These are phyloP conservation scores for Uncinocarpus reesii DNA, from an alignment of 2,329 filamentous ascomycete genomes.

Conservation along the genomic window DNA sequence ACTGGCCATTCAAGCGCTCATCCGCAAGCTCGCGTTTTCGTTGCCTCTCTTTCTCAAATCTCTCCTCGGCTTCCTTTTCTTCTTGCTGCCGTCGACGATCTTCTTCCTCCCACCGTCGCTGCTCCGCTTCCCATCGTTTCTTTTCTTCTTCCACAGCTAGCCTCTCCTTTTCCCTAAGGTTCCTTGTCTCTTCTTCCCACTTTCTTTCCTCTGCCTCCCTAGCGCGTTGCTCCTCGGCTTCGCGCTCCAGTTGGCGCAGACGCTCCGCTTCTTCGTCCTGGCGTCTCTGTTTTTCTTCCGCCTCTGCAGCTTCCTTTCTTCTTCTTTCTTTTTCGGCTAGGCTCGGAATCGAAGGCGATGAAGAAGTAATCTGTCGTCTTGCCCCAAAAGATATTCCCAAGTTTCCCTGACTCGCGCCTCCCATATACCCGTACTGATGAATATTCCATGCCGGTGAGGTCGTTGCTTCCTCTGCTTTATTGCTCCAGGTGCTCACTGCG, in stretches of 20 bases:
- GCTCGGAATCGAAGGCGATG: conserved; percentile 67
- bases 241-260: conserved; percentile 39
- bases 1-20: conserved; percentile 66
- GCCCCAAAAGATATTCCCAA: conserved; percentile 88
- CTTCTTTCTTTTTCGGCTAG: conserved; percentile 73
- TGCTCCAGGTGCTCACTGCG: conserved; percentile 80
- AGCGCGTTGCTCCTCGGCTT: conserved; percentile 41
- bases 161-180: conserved; percentile 43
- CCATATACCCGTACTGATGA: conserved; percentile 96
- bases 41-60: conserved; percentile 56
- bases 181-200: conserved; percentile 40
- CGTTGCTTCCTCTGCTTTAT: conserved; percentile 63
- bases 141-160: conserved; percentile 39
- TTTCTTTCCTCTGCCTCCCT: conserved; percentile 37
- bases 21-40: conserved; percentile 53
- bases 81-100: conserved; percentile 62
- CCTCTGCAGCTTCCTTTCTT: conserved; percentile 39
- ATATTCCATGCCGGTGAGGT: conserved; percentile 96
- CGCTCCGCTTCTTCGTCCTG: conserved; percentile 46
- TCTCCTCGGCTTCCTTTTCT: conserved; percentile 61
- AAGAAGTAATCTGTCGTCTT: conserved; percentile 80
- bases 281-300: conserved; percentile 43
- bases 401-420: conserved; percentile 90
- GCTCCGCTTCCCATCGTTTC: conserved; percentile 42
- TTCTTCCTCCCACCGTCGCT: conserved; percentile 62